Evolutionary conservation across 192 early-diverging fungal genomes (phyloP), one percentile per base, ranked within the genome.

Genomic region (Linnemannia elongata): DNA sequence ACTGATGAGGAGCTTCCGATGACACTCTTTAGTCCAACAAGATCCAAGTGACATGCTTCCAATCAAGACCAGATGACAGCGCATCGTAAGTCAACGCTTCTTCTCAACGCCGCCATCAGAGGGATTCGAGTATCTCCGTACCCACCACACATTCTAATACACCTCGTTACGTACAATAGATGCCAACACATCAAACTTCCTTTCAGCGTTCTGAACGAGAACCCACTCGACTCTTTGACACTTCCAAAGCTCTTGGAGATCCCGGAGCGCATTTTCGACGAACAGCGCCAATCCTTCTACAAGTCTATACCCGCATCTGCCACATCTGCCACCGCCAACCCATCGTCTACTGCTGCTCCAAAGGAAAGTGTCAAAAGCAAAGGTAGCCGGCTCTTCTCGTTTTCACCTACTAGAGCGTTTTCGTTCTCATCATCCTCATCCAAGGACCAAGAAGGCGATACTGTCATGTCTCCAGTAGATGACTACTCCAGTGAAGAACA

Each of bases 1-100:
- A 18, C 20, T 52, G 49, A 52, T 18, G 18, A 18, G 4, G 49
- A 52, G 5, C 6, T 52, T 52, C 3, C 15, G 6, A 18, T 52
- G 15, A 15, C 24, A 13, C 42, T 69, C 42, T 49, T 1, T 75
- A 91, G 90, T 69, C 85, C 17, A 85, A 90, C 52, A 87, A 83
- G 49, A 81, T 89, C 27, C 89, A 90, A 47, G 87, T 91, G 22
- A 90, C 88, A 33, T 91, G 90, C 47, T 91, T 91, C 57, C 90
- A 91, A 54, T 78, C 79, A n/a, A 79, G 63, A 4, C 70, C 68
- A 22, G 49, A 79, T 20, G 78, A 82, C 24, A 63, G 76, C 15
- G 74, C 66, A 13, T 39, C 70, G 60, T 73, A 68, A 78, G 76
- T 68, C 39, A 41, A 36, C 0, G 0, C 33, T 42, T 44, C 35